These are phyloP conservation scores for Aureobasidium vineae DNA, from an alignment of 2,329 filamentous ascomycete species.

Conservation along the genomic window DNA sequence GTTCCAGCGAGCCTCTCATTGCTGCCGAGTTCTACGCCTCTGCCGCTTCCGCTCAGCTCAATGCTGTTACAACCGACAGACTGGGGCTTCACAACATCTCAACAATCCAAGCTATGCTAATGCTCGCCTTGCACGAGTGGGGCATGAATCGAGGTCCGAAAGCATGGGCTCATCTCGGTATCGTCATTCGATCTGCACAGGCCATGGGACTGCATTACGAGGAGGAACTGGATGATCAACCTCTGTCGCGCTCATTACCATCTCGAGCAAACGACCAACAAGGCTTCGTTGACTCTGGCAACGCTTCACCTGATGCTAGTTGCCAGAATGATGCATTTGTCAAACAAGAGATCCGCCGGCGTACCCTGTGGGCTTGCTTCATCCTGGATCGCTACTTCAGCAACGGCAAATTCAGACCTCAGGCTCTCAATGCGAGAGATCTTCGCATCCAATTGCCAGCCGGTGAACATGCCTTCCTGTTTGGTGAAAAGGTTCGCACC, in stretches of 20 bases:
- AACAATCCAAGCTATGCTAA: constrained; percentile 64
- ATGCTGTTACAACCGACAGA: constrained; percentile 50
- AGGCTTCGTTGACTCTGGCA: not conserved
- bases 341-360: constrained; percentile 61
- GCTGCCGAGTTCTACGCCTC: constrained; percentile 66
- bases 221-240: constrained; percentile 44
- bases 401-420: constrained; percentile 60
- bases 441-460: constrained; percentile 66
- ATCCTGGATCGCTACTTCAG: constrained; percentile 69
- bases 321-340: constrained; percentile 49
- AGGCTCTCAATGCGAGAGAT: constrained; percentile 59
- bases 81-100: constrained; percentile 57
- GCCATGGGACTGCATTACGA: constrained; percentile 61
- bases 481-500: constrained; percentile 58
- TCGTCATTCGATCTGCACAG: constrained; percentile 59
- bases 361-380: constrained; percentile 73
- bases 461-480: constrained; percentile 63
- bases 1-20: constrained; percentile 52
- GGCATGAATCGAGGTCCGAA: constrained; percentile 60
- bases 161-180: constrained; percentile 66
- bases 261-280: constrained; percentile 33
- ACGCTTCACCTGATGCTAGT: constrained; percentile 7
- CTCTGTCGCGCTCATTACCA: constrained; percentile 39
- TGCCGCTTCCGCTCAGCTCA: constrained; percentile 54
- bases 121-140: constrained; percentile 72